Evolutionary conservation across 1,284 basidiomycete genomes (phyloP), one percentile per base, ranked within the genome.

Genomic region (Kalmanozyma brasiliensis): DNA sequence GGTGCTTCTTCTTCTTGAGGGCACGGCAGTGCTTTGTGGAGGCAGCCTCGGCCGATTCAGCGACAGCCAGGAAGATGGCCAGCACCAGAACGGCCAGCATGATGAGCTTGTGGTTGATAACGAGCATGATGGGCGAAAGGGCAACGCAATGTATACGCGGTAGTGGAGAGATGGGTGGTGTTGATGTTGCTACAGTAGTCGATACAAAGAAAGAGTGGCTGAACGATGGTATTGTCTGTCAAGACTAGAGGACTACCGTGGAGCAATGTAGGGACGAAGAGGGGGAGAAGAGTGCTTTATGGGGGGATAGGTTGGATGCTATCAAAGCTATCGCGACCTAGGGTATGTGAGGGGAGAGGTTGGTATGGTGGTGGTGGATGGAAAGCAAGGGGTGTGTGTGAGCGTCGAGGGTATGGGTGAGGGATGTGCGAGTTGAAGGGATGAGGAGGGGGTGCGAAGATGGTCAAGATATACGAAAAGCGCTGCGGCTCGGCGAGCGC

Each of bases 151-250:
- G n/a, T 40, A 35, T n/a, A 17, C 20, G 24, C 16, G 29, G 32
- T 42, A 23, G 36, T 19, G 19, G 10, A 7, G 2, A 32, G 33
- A n/a, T 42, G 14, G 22, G 30, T 30, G 36, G 42, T 29, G 30
- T 23, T 23, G 38, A 20, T 33, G 42, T 20, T 48, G 60, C 51
- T 65, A 65, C 62, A 59, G 62, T 55, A 53, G 62, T 59, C 22
- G 53, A 16, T 42, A 34, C 47, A 40, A 16, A 29, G 30, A 45
- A 47, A 22, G 26, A 17, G 16, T 29, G 37, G 44, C 47, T 52
- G 63, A 62, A 63, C 52, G 66, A 56, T 57, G 59, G 53, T 56
- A 52, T 40, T 65, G 52, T 65, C 62, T 65, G 56, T 65, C 62
- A 65, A 65, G 62, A 65, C 60, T 35, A 17, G 30, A 22, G 41